phyloP scores from a whole-genome alignment of 208 protist genomes.

The Naegleria fowleri region DNA sequence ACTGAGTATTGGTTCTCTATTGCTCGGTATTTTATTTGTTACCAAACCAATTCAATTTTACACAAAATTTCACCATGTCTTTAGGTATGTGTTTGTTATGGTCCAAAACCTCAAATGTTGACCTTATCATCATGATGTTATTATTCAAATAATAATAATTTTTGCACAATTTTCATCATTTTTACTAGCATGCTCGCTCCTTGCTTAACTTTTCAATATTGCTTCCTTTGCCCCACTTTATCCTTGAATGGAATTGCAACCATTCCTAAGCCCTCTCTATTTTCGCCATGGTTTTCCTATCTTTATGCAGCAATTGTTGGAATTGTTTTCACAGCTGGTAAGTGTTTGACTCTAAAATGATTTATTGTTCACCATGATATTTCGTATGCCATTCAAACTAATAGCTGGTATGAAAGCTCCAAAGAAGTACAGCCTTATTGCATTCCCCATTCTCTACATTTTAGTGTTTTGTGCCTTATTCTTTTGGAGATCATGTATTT shows the following conservation, averaged over 20 bases:
- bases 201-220: not conserved
- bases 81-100: not conserved
- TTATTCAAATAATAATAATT: too few species aligned
- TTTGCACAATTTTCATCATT: too few species aligned
- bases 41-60: not conserved
- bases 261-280: not conserved
- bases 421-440: not conserved
- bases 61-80: not conserved
- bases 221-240: not conserved
- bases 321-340: not conserved
- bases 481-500: not conserved
- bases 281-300: not conserved
- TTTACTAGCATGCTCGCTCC: not conserved
- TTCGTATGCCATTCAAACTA: too few species aligned
- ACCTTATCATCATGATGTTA: too few species aligned
- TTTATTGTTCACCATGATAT: too few species aligned
- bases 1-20: not conserved
- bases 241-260: not conserved
- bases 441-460: not conserved
- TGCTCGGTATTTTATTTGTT: not conserved
- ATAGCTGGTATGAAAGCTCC: not conserved
- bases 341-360: not conserved
- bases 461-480: not conserved
- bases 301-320: not conserved
- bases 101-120: too few species aligned